Conservation (phyloP, 352 stramenopile genomes). For the Phytophthora multivora region DNA sequence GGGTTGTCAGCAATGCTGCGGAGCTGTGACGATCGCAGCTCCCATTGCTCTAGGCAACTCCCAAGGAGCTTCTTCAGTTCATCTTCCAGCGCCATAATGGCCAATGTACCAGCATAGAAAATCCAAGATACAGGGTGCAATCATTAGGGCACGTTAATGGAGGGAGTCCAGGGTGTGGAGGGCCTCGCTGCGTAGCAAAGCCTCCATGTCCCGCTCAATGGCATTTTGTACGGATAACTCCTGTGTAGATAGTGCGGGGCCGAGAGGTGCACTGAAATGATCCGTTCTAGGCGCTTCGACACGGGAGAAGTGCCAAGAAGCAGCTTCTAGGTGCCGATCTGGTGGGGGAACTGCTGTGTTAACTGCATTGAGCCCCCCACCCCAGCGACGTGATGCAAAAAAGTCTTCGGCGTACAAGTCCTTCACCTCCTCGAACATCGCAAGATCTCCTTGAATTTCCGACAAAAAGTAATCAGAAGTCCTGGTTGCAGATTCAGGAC, state of each 20-base stretch:
- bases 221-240: constrained; percentile 29
- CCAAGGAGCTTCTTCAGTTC: constrained; percentile 33
- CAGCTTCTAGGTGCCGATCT: constrained; percentile 2
- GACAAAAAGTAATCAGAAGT: constrained; percentile 11
- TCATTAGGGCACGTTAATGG: constrained; percentile 2
- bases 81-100: constrained; percentile 14
- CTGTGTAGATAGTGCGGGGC: constrained; percentile 2
- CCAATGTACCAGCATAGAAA: background rate
- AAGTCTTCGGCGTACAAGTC: constrained; percentile 45
- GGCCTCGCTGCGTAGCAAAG: constrained; percentile 16
- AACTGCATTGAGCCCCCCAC: background rate
- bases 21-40: constrained; percentile 18
- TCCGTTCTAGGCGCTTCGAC: background rate
- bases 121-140: constrained; percentile 1
- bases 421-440: constrained; percentile 49
- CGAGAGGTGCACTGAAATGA: background rate
- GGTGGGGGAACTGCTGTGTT: background rate
- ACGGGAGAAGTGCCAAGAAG: background rate
- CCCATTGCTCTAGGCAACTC: too few relatives aligned
- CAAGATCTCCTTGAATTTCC: constrained; percentile 36
- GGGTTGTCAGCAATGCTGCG: constrained; percentile 12
- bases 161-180: background rate
- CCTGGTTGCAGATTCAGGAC: background rate
- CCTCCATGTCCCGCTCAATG: constrained; percentile 31
- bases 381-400: constrained; percentile 33